Conservation (phyloP, 1,284 basidiomycete species). For the Baeospora myosura region DNA sequence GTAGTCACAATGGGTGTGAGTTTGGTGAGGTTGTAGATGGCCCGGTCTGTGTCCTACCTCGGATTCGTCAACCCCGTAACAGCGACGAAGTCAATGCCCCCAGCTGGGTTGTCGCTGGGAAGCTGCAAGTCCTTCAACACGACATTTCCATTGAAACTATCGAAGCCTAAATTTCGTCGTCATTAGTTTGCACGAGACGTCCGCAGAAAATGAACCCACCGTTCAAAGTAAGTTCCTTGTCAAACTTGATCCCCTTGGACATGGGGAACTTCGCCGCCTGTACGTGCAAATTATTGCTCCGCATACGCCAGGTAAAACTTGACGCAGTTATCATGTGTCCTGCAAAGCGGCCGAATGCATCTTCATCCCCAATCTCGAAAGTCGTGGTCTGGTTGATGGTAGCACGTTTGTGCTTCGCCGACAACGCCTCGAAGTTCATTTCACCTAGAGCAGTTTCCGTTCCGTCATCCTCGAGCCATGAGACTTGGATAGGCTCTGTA, state of each 20-base stretch:
- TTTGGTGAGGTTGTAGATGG: slow-evolving; percentile 2
- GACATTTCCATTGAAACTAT: slow-evolving; percentile 58
- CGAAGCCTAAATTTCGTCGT: slow-evolving; percentile 38
- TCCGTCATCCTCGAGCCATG: slow-evolving; percentile 41
- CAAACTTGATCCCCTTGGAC: slow-evolving; percentile 53
- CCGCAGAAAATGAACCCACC: slow-evolving; percentile 24
- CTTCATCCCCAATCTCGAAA: slow-evolving; percentile 48
- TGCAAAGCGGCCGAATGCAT: slow-evolving; percentile 52
- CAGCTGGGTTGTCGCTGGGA: slow-evolving; percentile 62
- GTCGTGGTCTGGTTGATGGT: slow-evolving; percentile 49
- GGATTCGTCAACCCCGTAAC: slow-evolving; percentile 56
- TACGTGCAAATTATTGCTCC: slow-evolving; percentile 50
- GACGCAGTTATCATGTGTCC: slow-evolving; percentile 55
- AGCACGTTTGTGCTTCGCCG: slow-evolving; percentile 45
- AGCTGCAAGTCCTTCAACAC: slow-evolving; percentile 58
- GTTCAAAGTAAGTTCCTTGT: slow-evolving; percentile 49
- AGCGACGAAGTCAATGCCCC: slow-evolving; percentile 63
- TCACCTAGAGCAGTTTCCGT: slow-evolving; percentile 40
- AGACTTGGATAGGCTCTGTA: slow-evolving; percentile 43
- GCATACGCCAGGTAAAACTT: slow-evolving; percentile 68
- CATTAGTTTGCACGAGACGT: not conserved
- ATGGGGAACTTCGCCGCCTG: slow-evolving; percentile 65
- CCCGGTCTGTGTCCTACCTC: slow-evolving; percentile 32
- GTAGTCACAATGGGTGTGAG: slow-evolving; percentile 22
- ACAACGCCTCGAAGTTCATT: slow-evolving; percentile 38